Evolutionary conservation across 345 rosid genomes (phyloP), one percentile per base, ranked within the genome.

Genomic region (Corymbia maculata): DNA sequence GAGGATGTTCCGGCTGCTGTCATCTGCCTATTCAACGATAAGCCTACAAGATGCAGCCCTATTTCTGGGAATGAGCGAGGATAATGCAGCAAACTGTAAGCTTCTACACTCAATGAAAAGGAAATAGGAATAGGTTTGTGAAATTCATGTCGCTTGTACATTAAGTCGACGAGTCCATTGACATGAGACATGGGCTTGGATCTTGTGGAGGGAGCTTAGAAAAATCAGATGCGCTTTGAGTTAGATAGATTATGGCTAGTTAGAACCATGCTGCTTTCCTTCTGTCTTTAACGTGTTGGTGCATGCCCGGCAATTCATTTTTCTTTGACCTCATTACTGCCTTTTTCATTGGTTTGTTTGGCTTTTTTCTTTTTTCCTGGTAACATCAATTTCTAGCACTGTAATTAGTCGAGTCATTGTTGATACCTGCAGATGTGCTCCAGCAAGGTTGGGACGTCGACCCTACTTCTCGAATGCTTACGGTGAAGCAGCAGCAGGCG

Each of bases 51-150:
- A 97, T 88, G 89, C 97, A 22, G 96, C 97, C 14, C 96, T 88
- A 85, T 97, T 96, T 94, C 93, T 97, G 57, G 99, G 99, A 90
- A 98, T 94, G 99, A 93, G 88, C 4, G 99, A 97, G 91, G 96
- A 95, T 47, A 95, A 95, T 92, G 96, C 96, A 70, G 89, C 94
- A 57, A 91, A 91, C 42, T 96, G 99, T 97, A 94, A 93, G 99
- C 88, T 86, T 86, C 47, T 86, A 28, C 68, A 32, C 68, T 44
- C 3, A 19, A 32, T 53, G 87, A 86, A 85, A 52, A 51, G 19
- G 16, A 51, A 22, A 6, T 6, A 36, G 42, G 42, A 36, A 36
- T 36, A 36, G 42, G 42, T 36, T 36, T 36, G 42, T 36, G 42
- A 36, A 36, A 7, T 86, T 9, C 50, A 32, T 21, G 87, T 52